A percentile compares a stretch with the other conserved stretches of the same genome.
phyloP scores from a whole-genome alignment of 306 rosid species.

The Gillenia trifoliata region DNA sequence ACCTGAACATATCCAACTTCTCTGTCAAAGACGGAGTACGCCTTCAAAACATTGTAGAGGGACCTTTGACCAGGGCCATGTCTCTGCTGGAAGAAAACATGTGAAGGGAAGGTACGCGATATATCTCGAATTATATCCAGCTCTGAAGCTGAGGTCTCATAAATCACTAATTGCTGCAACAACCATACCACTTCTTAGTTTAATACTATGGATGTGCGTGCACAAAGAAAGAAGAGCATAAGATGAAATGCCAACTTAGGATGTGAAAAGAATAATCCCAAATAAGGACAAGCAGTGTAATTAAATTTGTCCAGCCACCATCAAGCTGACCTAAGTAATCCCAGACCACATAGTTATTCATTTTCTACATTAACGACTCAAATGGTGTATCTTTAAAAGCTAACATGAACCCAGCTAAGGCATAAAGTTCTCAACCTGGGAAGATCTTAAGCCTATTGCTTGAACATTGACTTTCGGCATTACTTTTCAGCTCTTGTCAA shows the following conservation, averaged over 20 bases:
- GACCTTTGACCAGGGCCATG: slow-evolving; percentile 99
- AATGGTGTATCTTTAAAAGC: neutral
- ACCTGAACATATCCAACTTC: slow-evolving; percentile 99
- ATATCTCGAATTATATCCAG: slow-evolving; percentile 95
- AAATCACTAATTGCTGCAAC: slow-evolving; percentile 94
- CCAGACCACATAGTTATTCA: neutral
- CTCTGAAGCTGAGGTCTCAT: slow-evolving; percentile 93
- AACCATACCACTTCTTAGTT: slow-evolving; percentile 22
- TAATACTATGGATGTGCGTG: slow-evolving; percentile 2
- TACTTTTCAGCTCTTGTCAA: neutral
- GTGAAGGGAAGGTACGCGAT: slow-evolving; percentile 96
- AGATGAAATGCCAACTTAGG: neutral
- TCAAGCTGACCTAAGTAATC: neutral
- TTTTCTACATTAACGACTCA: neutral
- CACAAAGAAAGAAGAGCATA: neutral
- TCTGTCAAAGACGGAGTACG: slow-evolving; percentile 93
- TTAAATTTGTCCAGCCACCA: slow-evolving; percentile 1
- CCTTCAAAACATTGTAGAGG: slow-evolving; percentile 92
- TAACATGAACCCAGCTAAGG: neutral
- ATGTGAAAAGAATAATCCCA: neutral
- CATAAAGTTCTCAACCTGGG: neutral
- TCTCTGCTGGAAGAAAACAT: slow-evolving; percentile 95
- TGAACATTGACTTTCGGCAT: neutral
- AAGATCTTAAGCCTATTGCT: neutral
- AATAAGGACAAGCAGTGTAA: neutral